Evolutionary conservation across 768 basidiomycete species (phyloP), one percentile per base, ranked within the genome.

Genomic region (Fomitopsis pulvina): DNA sequence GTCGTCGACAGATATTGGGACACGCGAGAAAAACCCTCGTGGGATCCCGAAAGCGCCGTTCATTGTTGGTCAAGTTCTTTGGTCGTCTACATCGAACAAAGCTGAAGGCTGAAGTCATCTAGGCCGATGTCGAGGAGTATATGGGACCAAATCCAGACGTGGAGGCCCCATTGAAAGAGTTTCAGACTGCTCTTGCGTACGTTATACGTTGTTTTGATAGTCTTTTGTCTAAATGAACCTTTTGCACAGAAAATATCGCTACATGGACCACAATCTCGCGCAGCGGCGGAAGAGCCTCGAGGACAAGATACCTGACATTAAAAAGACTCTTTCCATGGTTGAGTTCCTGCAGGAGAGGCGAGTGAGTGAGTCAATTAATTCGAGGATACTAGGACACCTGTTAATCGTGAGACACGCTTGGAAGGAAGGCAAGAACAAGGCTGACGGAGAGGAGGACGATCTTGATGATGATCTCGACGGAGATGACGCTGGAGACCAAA

Each of bases 41-140:
- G 95, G 95, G 4, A 98, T 98, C 45, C 95, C 95, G 21, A 85
- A 87, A 67, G 94, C 95, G 3, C 90, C 91, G 0, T 99, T 99
- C 62, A 85, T 98, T 47, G 94, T 95, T 55, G 57, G 85, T 76
- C 29, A 46, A 18, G 2, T 37, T 26, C 4, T 42, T 18, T 22
- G n/a, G 16, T 24, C 16, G 41, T 25, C 25, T 20, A 20, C n/a
- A n/a, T 14, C 42, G 25, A 44, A 4, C 34, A 18, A 37, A 16
- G 25, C 43, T 45, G 5, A 45, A 45, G 10, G 18, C 3, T 24
- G 11, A 20, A 29, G 22, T 3, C 28, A n/a, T 27, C 21, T 29
- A 98, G 95, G 76, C 85, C 47, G 80, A 95, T 69, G 88, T 98
- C 38, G 87, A 87, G 48, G 81, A 87, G 59, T 90, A 92, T 62